Evolutionary conservation across 75 land plant genomes (phyloP).

Genomic region (Pseudotsuga menziesii): DNA sequence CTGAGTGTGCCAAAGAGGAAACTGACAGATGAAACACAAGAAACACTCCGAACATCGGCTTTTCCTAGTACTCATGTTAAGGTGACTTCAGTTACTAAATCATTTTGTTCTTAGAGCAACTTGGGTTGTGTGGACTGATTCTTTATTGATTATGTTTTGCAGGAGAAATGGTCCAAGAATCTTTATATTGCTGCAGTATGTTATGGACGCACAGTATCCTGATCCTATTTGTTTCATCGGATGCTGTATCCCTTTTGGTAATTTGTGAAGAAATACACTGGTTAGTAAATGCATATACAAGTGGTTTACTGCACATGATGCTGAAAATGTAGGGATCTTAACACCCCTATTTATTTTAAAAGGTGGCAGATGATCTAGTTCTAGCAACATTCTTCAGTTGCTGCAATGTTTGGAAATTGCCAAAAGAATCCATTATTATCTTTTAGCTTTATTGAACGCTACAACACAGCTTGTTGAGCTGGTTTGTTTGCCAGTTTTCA

Average conservation of each 20-base stretch:
- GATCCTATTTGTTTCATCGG: conserved; percentile 12
- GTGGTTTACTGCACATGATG: conserved; percentile 4
- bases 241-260: neutral
- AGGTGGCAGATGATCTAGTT: neutral
- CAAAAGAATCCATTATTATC: neutral
- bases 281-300: neutral
- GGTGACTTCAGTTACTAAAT: conserved; percentile 27
- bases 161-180: conserved; percentile 68
- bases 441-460: neutral
- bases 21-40: conserved; percentile 79
- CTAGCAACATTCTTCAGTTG: conserved; percentile 7
- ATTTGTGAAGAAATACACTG: neutral
- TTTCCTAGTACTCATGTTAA: conserved; percentile 90
- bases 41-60: conserved; percentile 83
- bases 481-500: neutral
- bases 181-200: conserved; percentile 59
- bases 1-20: conserved; percentile 76
- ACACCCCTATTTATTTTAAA: neutral
- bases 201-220: conserved; percentile 60
- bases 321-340: neutral
- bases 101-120: neutral
- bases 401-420: neutral
- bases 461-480: neutral
- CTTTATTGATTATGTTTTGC: conserved; percentile 10
- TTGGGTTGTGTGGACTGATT: neutral